phyloP scores from a whole-genome alignment of 2,329 filamentous ascomycete genomes.

The Aspergillus carbonarius region DNA sequence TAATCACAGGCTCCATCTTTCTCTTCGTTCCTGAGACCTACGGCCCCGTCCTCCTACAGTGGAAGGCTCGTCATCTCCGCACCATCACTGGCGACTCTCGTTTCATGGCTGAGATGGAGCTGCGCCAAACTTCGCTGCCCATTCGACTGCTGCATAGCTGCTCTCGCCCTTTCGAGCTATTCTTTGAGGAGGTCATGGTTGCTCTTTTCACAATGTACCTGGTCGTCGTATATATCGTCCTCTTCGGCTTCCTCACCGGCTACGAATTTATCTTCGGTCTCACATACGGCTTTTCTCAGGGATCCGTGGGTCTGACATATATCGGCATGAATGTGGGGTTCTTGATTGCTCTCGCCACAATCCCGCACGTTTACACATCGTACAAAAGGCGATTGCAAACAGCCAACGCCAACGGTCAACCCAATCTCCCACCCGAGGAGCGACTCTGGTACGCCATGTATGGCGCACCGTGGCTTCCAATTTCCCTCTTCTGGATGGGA shows the following conservation, averaged over 20 bases:
- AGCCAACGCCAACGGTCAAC: conserved; percentile 29
- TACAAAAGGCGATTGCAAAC: conserved; percentile 30
- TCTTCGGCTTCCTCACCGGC: conserved; percentile 42
- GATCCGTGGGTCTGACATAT: conserved; percentile 50
- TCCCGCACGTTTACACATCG: conserved; percentile 44
- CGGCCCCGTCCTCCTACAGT: conserved; percentile 46
- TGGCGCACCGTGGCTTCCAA: conserved; percentile 50
- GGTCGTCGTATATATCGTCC: conserved; percentile 31
- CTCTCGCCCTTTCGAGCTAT: conserved; percentile 50
- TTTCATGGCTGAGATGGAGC: conserved; percentile 50
- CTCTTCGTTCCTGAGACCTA: conserved; percentile 54
- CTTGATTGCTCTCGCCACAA: conserved; percentile 34
- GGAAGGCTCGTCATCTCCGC: conserved; percentile 46
- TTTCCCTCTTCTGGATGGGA: conserved; percentile 59
- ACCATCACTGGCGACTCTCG: conserved; percentile 45
- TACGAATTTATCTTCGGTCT: conserved; percentile 52
- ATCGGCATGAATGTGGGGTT: conserved; percentile 48
- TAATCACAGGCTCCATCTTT: conserved; percentile 36
- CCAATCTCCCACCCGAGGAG: conserved; percentile 52
- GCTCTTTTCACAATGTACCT: conserved; percentile 29
- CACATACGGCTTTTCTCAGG: conserved; percentile 48
- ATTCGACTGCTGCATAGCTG: conserved; percentile 44
- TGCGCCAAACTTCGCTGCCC: conserved; percentile 41
- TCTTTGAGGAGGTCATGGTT: conserved; percentile 44
- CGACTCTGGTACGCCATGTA: conserved; percentile 56